Percentiles rank a stretch among this genome's conserved stretches.
Conservation (phyloP, 148 eudicot genomes). For the Camellia sinensis region DNA sequence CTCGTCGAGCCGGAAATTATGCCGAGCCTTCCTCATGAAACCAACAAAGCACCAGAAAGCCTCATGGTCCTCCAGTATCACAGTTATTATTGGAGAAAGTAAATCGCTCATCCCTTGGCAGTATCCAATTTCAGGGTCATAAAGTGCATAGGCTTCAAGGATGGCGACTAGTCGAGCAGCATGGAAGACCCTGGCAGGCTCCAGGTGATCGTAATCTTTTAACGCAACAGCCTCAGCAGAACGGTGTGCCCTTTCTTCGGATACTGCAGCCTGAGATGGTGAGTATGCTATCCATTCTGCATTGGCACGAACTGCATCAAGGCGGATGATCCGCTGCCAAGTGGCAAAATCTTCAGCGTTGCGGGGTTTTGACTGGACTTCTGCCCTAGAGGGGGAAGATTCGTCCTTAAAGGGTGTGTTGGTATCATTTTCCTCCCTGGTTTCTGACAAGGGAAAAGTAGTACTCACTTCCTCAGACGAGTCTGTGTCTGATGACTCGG, state of each 20-base stretch:
- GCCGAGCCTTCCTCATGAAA: conserved; percentile 96
- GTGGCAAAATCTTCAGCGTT: conserved; percentile 70
- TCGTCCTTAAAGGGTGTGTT: conserved; percentile 23
- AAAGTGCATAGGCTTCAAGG: conserved; percentile 91
- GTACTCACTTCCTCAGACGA: conserved; percentile 65
- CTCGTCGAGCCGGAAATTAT: conserved; percentile 94
- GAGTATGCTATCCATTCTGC: conserved; percentile 72
- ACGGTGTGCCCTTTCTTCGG: conserved; percentile 57
- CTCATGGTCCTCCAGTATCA: conserved; percentile 74
- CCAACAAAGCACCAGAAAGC: conserved; percentile 99
- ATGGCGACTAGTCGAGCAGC: conserved; percentile 91
- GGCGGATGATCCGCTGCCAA: conserved; percentile 94
- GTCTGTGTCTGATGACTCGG: conserved; percentile 78
- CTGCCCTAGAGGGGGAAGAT: conserved; percentile 42
- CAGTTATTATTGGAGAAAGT: conserved; percentile 83
- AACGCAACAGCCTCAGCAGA: conserved; percentile 76
- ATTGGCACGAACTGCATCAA: conserved; percentile 90
- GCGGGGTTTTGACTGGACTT: conserved; percentile 34
- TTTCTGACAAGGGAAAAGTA: conserved; percentile 41
- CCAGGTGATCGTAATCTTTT: conserved; percentile 83
- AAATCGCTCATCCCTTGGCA: conserved; percentile 99
- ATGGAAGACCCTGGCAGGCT: conserved; percentile 70
- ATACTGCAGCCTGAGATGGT: conserved; percentile 63
- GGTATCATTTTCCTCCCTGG: conserved; percentile 38
- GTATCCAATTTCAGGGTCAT: conserved; percentile 91